Percentiles rank a stretch among this genome's conserved stretches.
Conservation (phyloP, 1,284 basidiomycete genomes). For the Bondarzewia mesenterica region DNA sequence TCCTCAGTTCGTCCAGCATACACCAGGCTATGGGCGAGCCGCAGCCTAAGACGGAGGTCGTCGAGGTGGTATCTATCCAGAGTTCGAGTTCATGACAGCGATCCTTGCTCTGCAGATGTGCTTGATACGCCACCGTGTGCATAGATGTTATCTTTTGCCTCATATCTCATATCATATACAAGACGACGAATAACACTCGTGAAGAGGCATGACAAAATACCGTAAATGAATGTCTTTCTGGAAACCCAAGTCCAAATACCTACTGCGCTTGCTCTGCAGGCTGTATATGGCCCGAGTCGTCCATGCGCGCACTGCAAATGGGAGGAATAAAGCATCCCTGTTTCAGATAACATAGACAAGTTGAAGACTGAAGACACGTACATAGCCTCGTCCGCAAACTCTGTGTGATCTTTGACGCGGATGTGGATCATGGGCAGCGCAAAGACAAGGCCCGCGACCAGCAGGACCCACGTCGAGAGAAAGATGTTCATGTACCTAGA, state of each 20-base stretch:
- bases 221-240: too few species aligned
- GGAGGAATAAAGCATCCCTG: neutral
- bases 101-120: too few species aligned
- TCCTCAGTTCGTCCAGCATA: slow-evolving; percentile 36
- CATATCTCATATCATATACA: too few species aligned
- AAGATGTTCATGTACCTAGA: slow-evolving; percentile 37
- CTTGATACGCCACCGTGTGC: too few species aligned
- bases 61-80: too few species aligned
- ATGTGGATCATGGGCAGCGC: slow-evolving; percentile 39
- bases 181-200: too few species aligned
- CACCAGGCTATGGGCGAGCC: slow-evolving; percentile 3
- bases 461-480: slow-evolving; percentile 34
- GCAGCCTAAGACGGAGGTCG: too few species aligned
- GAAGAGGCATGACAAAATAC: too few species aligned
- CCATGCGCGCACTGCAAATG: slow-evolving; percentile 8
- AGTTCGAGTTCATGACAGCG: too few species aligned
- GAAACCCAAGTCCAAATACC: too few species aligned
- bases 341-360: neutral
- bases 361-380: slow-evolving; percentile 4
- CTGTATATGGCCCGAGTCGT: slow-evolving; percentile 7
- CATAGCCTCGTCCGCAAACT: slow-evolving; percentile 19
- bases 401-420: slow-evolving; percentile 30
- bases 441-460: slow-evolving; percentile 32
- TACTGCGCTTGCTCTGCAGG: too few species aligned
- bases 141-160: too few species aligned